phyloP scores from a whole-genome alignment of 2,329 filamentous ascomycete genomes.

The Septoria linicola region DNA sequence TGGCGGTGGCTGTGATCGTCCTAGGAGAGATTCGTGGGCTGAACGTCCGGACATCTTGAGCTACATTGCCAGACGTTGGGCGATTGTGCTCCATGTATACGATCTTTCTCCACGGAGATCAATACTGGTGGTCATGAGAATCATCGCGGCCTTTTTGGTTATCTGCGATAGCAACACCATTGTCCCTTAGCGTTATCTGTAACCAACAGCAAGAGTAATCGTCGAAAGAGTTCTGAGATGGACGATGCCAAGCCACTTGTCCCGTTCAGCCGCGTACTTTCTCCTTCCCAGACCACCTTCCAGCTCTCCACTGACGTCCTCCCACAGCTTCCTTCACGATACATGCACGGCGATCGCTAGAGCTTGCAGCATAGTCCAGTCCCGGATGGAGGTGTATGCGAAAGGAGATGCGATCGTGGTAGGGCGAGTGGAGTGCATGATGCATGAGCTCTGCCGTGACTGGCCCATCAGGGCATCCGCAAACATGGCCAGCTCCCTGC shows the following conservation, averaged over 20 bases:
- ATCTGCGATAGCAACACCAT: too few relatives aligned
- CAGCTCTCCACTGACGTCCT: neutral
- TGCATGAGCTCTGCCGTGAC: neutral
- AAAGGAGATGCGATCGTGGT: neutral
- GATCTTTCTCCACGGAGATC: too few relatives aligned
- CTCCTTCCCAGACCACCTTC: neutral
- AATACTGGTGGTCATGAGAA: too few relatives aligned
- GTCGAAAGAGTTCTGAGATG: neutral
- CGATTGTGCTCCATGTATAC: too few relatives aligned
- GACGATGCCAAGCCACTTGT: neutral
- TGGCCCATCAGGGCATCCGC: constrained; percentile 3
- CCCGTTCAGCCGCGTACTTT: neutral
- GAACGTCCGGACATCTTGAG: too few relatives aligned
- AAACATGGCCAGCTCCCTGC: constrained; percentile 16
- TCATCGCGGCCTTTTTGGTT: too few relatives aligned
- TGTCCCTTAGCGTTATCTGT: constrained; percentile 7
- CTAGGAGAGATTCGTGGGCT: too few relatives aligned
- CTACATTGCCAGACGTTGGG: too few relatives aligned
- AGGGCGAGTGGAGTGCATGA: constrained; percentile 3
- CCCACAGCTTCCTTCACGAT: neutral
- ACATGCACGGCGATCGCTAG: neutral
- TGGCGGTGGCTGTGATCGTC: too few relatives aligned
- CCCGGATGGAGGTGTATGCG: neutral
- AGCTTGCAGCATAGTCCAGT: neutral
- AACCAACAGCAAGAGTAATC: constrained; percentile 6